Percentiles rank a stretch among this genome's conserved stretches.
Evolutionary conservation across 1,284 basidiomycete species (phyloP).

Genomic region (Puccinia horiana): DNA sequence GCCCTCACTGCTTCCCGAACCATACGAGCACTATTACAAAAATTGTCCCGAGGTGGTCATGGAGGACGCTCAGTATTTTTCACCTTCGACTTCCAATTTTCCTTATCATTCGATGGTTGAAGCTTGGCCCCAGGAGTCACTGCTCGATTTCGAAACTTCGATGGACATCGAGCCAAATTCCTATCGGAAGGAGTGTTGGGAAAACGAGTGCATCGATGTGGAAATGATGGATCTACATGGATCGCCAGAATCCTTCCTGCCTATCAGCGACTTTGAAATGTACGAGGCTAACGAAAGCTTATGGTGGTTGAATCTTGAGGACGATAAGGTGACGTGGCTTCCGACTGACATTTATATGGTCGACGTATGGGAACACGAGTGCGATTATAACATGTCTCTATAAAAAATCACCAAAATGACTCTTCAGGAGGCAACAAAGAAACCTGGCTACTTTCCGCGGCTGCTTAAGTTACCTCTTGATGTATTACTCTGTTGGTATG

Average conservation of each 20-base stretch:
- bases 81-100: neutral
- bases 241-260: neutral
- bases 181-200: neutral
- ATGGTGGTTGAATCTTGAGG: neutral
- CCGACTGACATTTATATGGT: conserved; percentile 2
- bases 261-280: neutral
- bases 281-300: neutral
- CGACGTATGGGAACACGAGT: neutral
- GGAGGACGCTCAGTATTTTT: conserved; percentile 13
- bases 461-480: neutral
- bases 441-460: neutral
- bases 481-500: neutral
- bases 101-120: neutral
- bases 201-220: conserved; percentile 8
- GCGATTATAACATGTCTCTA: neutral
- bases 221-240: neutral
- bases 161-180: neutral
- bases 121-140: neutral
- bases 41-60: conserved; percentile 7
- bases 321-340: neutral
- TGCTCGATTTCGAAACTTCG: neutral
- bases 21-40: neutral
- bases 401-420: neutral
- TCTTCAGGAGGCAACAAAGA: neutral
- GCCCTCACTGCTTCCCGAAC: neutral